These are phyloP conservation scores for Stropharia rugosoannulata DNA, from an alignment of 768 basidiomycete genomes.

Conservation along the genomic window DNA sequence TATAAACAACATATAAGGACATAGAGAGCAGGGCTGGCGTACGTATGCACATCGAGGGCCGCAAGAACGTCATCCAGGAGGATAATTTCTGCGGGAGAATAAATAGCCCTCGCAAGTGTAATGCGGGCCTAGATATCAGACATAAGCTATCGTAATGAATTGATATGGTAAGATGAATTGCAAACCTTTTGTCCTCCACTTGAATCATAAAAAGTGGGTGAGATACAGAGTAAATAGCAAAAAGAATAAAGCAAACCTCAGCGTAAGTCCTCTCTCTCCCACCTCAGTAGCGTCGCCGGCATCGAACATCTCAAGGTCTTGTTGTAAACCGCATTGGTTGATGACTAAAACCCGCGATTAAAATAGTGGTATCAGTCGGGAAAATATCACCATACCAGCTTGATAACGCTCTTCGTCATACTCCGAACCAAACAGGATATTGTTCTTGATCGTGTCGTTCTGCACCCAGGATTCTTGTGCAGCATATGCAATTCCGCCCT, in stretches of 20 bases:
- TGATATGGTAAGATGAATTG: not conserved
- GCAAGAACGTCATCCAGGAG: conserved; percentile 74
- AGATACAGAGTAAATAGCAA: not conserved
- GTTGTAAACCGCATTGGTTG: conserved; percentile 65
- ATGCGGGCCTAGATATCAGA: conserved; percentile 34
- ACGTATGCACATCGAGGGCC: conserved; percentile 47
- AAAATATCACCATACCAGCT: not conserved
- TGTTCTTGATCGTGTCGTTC: conserved; percentile 75
- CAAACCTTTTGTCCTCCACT: conserved; percentile 40
- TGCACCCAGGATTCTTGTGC: conserved; percentile 83
- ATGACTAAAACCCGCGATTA: conserved; percentile 37
- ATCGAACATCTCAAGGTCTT: conserved; percentile 61
- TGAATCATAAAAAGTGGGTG: not conserved
- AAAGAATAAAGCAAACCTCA: conserved; percentile 21
- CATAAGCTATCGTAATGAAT: not conserved
- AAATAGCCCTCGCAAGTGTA: conserved; percentile 44
- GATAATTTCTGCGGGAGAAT: conserved; percentile 53
- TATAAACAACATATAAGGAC: not conserved
- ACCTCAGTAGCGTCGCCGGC: conserved; percentile 65
- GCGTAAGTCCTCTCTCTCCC: conserved; percentile 61
- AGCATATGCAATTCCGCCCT: conserved; percentile 68
- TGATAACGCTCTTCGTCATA: conserved; percentile 76
- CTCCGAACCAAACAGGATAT: conserved; percentile 74
- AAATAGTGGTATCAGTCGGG: not conserved
- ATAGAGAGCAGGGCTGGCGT: conserved; percentile 5